Percentiles rank a stretch among this genome's conserved stretches.
phyloP scores from a whole-genome alignment of 768 basidiomycete species.

The Russula vinacea region DNA sequence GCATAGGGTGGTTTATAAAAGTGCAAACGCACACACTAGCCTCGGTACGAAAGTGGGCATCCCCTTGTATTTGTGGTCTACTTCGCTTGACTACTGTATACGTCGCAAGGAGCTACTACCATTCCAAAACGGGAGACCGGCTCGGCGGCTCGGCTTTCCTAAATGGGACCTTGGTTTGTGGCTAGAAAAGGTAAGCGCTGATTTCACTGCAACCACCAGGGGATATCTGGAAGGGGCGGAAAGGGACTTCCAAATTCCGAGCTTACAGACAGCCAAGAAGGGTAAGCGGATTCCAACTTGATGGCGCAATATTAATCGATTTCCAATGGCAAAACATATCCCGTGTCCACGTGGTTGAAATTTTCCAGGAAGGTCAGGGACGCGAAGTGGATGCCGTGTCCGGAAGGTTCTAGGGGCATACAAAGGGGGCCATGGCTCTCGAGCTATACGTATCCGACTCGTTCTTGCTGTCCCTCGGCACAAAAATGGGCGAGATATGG shows the following conservation, averaged over 20 bases:
- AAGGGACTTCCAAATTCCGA: not conserved
- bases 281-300: not conserved
- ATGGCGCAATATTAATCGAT: not conserved
- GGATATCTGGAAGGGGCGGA: not conserved
- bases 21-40: not conserved
- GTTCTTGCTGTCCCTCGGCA: not conserved
- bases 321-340: not conserved
- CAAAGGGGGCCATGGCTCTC: not conserved
- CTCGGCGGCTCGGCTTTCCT: conserved; percentile 20
- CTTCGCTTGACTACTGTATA: too few relatives aligned
- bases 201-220: not conserved
- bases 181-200: conserved; percentile 18
- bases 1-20: conserved; percentile 10
- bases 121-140: conserved; percentile 8
- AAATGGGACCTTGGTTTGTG: conserved; percentile 22
- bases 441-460: not conserved
- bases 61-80: conserved; percentile 24
- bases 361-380: not conserved
- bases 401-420: not conserved
- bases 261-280: not conserved
- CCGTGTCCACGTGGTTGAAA: not conserved
- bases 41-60: conserved; percentile 22
- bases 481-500: not conserved
- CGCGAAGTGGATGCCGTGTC: not conserved
- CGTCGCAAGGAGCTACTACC: not conserved